Evolutionary conservation across 768 basidiomycete genomes (phyloP).

Genomic region (Boletus insuetus): DNA sequence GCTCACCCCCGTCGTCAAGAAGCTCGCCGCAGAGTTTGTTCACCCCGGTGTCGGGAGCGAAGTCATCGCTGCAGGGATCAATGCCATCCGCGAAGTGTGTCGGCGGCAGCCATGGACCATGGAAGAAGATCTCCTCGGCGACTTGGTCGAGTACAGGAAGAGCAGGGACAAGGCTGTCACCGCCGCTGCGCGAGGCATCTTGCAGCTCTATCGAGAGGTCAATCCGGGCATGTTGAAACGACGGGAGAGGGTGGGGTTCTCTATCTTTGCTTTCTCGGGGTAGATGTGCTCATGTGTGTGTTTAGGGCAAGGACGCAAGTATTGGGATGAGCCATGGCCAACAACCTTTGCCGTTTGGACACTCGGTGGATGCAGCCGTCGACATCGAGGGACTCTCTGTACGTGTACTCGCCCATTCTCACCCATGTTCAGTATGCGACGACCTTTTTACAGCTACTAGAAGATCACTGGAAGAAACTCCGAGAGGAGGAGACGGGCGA

Average conservation of each 20-base stretch:
- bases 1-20: constrained; percentile 83
- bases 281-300: constrained; percentile 1
- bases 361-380: constrained; percentile 66
- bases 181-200: constrained; percentile 80
- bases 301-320: constrained; percentile 84
- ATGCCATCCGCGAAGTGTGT: constrained; percentile 94
- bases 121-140: constrained; percentile 90
- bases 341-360: constrained; percentile 80
- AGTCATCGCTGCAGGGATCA: constrained; percentile 95
- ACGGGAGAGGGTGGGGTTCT: constrained; percentile 67
- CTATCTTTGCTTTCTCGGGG: neutral
- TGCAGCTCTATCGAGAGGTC: constrained; percentile 93
- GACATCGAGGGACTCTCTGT: constrained; percentile 91
- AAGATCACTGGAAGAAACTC: constrained; percentile 76
- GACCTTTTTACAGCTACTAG: constrained; percentile 59
- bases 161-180: constrained; percentile 92
- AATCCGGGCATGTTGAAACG: constrained; percentile 91
- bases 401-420: constrained; percentile 27
- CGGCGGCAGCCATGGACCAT: constrained; percentile 94
- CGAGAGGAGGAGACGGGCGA: constrained; percentile 58
- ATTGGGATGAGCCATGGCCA: constrained; percentile 66
- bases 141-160: constrained; percentile 93
- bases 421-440: neutral
- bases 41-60: constrained; percentile 96
- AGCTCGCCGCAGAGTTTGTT: constrained; percentile 93